Evolutionary conservation across 2,329 filamentous ascomycete genomes (phyloP), one percentile per base, ranked within the genome.

Genomic region (Cadophora luteo-olivacea): DNA sequence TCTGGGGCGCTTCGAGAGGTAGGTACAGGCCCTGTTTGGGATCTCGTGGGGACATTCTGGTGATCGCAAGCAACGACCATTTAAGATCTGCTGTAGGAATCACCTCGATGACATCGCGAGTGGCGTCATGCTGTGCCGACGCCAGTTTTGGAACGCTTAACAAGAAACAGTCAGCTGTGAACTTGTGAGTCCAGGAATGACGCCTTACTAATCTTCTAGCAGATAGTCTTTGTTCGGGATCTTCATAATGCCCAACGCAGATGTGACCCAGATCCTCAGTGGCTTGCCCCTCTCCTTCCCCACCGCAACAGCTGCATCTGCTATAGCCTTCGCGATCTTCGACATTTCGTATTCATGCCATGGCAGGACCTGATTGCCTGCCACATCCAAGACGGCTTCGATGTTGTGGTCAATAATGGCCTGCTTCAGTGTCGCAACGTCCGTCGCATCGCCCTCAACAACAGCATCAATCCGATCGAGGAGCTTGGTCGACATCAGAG

Each of bases 321-420:
- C 61, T 3, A 81, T 79, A 7, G 81, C 76, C 36, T 68, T 72
- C 64, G 80, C 79, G 66, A 82, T 81, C 25, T 72, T 75, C 7
- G 80, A 77, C 54, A 81, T 67, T 6, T 79, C 71, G 61, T 75
- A 78, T 61, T 78, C 77, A 36, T 77, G 70, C 79, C 81, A 81
- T 3, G 80, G 78, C 49, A 77, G 66, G 24, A 81, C 78, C 29
- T 79, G 78, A 41, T 80, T 71, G 6, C 81, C 81, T 6, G 81
- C 81, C 3, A 79, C 77, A 65, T 79, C 80, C 66, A 83, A 72
- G 24, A 83, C 76, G 12, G 76, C 80, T 68, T 82, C 79, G 69
- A 81, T 82, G 54, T 75, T 68, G 65, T 77, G 61, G 7, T 79
- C 76, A 22, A 80, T 65, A 36, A 83, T 77, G 5, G 79, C 79